These are phyloP conservation scores for Hysterium pulicare DNA, from an alignment of 2,329 filamentous ascomycete genomes.

Conservation along the genomic window DNA sequence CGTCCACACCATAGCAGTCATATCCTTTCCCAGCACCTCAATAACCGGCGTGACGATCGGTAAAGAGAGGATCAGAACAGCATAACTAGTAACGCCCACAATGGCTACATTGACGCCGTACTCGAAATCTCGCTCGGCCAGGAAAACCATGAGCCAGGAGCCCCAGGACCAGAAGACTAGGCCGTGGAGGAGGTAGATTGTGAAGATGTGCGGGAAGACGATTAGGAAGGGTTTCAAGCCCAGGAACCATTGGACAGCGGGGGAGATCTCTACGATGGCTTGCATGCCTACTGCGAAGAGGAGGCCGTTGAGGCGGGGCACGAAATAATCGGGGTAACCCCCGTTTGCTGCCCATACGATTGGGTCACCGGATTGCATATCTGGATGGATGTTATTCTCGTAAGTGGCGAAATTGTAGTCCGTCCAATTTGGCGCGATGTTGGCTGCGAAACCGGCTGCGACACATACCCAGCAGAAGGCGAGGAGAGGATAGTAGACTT, in stretches of 20 bases:
- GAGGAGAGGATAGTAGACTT: constrained; percentile 37
- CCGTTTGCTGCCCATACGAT: constrained; percentile 31
- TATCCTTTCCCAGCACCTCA: constrained; percentile 39
- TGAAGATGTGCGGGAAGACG: constrained; percentile 50
- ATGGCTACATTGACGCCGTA: constrained; percentile 36
- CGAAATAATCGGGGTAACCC: constrained; percentile 44
- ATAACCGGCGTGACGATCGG: constrained; percentile 39
- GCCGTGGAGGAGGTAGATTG: constrained; percentile 49
- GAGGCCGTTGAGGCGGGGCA: constrained; percentile 44
- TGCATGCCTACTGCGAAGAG: constrained; percentile 40
- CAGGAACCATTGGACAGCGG: constrained; percentile 40
- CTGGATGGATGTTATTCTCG: constrained; percentile 46
- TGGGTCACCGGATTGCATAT: constrained; percentile 36
- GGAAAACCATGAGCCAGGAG: constrained; percentile 34
- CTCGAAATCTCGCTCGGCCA: constrained; percentile 25
- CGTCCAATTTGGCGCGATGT: constrained; percentile 36
- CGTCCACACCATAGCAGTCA: constrained; percentile 37
- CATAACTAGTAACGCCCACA: constrained; percentile 37
- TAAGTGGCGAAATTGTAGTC: constrained; percentile 37
- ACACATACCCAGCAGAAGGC: constrained; percentile 28
- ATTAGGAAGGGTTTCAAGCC: constrained; percentile 39
- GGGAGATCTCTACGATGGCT: constrained; percentile 34
- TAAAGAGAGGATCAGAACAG: constrained; percentile 26
- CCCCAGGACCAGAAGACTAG: constrained; percentile 46
- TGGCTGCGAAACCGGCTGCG: constrained; percentile 32